Base-by-base conservation (phyloP, 805 yeast genomes). In the Candida taoyuanica region DNA sequence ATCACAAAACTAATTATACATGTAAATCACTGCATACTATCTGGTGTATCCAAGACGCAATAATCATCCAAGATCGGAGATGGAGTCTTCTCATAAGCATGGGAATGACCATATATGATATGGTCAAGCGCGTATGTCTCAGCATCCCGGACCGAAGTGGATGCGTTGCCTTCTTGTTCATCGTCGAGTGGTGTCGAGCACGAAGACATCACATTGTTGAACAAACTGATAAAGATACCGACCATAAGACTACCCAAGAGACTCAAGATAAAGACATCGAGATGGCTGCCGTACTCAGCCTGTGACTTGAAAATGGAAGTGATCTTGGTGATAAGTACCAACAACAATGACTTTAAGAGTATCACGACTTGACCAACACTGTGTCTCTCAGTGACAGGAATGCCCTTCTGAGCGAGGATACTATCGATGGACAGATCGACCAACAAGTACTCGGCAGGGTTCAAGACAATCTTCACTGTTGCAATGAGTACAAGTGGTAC, bases 241-340 rank as follows among this genome's bases (percentile, higher is more conserved):
- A 40, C 29, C 17, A 46, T 19, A 14, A 46, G 28, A 11, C 16
- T n/a, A 11, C 47, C 49, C 40, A 46, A 23, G 25, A 40, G n/a
- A 5, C 23, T 14, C 40, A 46, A 43, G 3, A 33, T 36, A 25
- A 33, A 23, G 15, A 37, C 26, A 11, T 46, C 49, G 13, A 38
- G 20, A 13, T 25, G 32, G 13, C 43, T 37, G 3, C 11, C 6
- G 21, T 35, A 33, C 20, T 38, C 35, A 13, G 26, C 27, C 12
- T 20, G 18, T 0, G 6, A 17, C 18, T 42, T 42, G 36, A 46
- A 38, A 5, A 31, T 8, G 2, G 43, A 14, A 1, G 46, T 38
- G 6, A 16, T 36, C 33, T 38, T 42, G 19, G 32, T 7, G 13
- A 15, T 7, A 19, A 37, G 37, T 17, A 33, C 15, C 6, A 6